Evolutionary conservation across 768 basidiomycete species (phyloP).

Genomic region (Austroboletus eburneus): DNA sequence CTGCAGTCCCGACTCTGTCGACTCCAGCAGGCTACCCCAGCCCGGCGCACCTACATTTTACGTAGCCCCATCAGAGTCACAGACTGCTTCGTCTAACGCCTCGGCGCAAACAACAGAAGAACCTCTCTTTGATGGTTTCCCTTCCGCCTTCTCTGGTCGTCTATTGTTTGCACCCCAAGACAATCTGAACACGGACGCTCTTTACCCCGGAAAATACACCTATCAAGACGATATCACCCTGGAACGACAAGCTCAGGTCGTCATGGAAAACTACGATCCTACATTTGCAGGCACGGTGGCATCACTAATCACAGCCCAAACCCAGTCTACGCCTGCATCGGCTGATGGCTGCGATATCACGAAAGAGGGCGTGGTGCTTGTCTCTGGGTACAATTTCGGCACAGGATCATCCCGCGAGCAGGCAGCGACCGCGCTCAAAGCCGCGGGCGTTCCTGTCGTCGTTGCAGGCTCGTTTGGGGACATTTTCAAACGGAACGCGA

Average conservation of each 20-base stretch:
- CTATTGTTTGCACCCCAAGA: conserved; percentile 95
- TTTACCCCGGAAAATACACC: conserved; percentile 98
- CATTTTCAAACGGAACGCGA: conserved; percentile 98
- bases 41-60: conserved; percentile 55
- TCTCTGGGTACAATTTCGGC: conserved; percentile 97
- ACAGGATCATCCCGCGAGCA: conserved; percentile 98
- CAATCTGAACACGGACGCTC: conserved; percentile 96
- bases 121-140: conserved; percentile 78
- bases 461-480: conserved; percentile 99
- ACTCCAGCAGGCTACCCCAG: conserved; percentile 48
- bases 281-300: conserved; percentile 72
- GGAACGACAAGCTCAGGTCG: conserved; percentile 88
- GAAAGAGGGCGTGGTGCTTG: conserved; percentile 70
- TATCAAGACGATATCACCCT: conserved; percentile 99
- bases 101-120: conserved; percentile 40
- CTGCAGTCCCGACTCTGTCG: conserved; percentile 69
- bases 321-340: conserved; percentile 16
- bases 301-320: conserved; percentile 36
- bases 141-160: conserved; percentile 72
- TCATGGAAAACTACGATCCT: conserved; percentile 99
- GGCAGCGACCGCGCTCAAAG: conserved; percentile 94
- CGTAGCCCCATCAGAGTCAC: conserved; percentile 34
- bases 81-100: conserved; percentile 26
- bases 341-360: conserved; percentile 16
- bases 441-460: conserved; percentile 89